Base-by-base conservation (phyloP, 495 filamentous ascomycete genomes). In the Penicillium cinerascens region DNA sequence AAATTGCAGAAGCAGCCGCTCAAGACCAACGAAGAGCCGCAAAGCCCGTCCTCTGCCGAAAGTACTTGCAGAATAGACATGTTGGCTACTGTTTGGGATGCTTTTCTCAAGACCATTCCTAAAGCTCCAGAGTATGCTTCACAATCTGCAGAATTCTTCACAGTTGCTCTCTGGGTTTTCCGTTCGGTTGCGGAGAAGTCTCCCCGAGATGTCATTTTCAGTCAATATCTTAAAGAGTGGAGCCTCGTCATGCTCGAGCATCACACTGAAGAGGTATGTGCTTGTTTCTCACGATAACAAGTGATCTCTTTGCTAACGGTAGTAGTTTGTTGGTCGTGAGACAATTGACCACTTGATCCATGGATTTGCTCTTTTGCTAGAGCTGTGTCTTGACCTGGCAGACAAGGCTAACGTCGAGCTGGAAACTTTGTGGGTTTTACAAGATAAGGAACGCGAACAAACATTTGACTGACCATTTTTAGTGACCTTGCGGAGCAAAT, bases 61-160 rank as follows among this genome's bases (percentile, higher is more conserved):
- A 64, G 56, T 23, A 61, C 67, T 22, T 48, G 45, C 5, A 58
- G 64, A 13, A 59, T 75, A 10, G 74, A 75, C 51, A 75, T 77
- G 52, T 61, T 77, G 23, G 71, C 67, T 0, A 71, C 70, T 3
- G 60, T 83, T 44, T 86, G 82, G 82, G 58, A 72, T 18, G 65
- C 80, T 1, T 68, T 84, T 46, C 70, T 74, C 21, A 59, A 70
- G 13, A 69, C 76, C 16, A 66, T 86, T 22, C 75, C 81, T 1
- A 60, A 75, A 33, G 70, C 73, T 3, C 56, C 68, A 15, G 53
- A 73, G 10, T 72, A 71, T 57, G 67, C 72, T 37, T 43, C 62
- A 5, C 71, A 80, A 44, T 77, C 78, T 10, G 70, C 77, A 45
- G 77, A 88, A 51, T 78, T 86, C 40, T 86, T 85, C 52, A 71